Base-by-base conservation (phyloP, 805 yeast species). In the Candida tammaniensis region DNA sequence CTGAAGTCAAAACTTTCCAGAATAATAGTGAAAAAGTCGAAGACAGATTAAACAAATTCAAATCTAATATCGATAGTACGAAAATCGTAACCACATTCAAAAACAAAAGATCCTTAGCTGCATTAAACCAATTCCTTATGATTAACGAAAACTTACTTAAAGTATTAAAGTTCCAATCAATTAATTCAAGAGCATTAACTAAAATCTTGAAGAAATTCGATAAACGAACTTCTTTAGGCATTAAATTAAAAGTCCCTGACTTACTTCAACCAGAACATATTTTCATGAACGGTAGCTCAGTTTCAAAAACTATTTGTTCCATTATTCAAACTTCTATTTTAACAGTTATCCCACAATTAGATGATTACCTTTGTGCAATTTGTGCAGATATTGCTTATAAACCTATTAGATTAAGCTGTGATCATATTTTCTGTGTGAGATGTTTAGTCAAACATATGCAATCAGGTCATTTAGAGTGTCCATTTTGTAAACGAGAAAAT, bases 161-260 rank as follows among this genome's bases (percentile, higher is more conserved):
- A 47, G 69, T 76, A 8, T 63, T 78, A 19, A 74, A 76, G 42
- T 83, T 77, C 49, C 83, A 80, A 47, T 61, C 72, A 7, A 65
- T 82, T 39, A 83, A 83, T 54, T 62, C 72, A 21, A 67, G 75
- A 26, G 91, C 91, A 0, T 69, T 81, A 24, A 59, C 71, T 12
- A 83, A 83, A 54, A 83, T 83, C 40, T 62, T 82, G 49, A 82
- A 83, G 52, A 83, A 83, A 51, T 83, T 84, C 47, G 88, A 84
- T 46, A 83, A 83, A 51, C 81, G 76, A 47, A 83, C 91, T 0
- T 59, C 75, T 5, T 57, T 82, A 18, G 66, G 70, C 19, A 63
- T 79, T 0, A 64, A 72, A 24, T 38, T 55, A 4, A 49, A 59
- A 27, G 73, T 76, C 46, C 80, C 82, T 2, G 54, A 61, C 26